A percentile compares a stretch with the other conserved stretches of the same genome.
phyloP scores from a whole-genome alignment of 208 protist species.

The Acanthamoeba rhysodes region DNA sequence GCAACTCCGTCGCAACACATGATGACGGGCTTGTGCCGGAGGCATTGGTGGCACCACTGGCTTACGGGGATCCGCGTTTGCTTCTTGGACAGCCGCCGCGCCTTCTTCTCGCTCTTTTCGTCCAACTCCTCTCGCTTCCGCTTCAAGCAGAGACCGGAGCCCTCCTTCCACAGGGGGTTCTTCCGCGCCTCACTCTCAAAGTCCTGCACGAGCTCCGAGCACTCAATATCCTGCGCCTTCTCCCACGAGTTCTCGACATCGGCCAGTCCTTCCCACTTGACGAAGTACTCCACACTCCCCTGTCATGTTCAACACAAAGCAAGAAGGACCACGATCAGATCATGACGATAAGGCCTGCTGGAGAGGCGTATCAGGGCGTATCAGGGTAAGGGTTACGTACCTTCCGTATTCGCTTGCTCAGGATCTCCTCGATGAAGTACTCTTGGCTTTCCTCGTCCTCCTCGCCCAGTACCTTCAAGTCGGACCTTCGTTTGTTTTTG shows the following conservation, averaged over 20 bases:
- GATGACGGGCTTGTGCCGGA: slow-evolving; percentile 58
- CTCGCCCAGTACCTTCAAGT: slow-evolving; percentile 24
- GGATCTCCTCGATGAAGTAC: slow-evolving; percentile 68
- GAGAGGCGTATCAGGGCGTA: not conserved
- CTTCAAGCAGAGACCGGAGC: slow-evolving; percentile 14
- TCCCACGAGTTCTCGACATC: slow-evolving; percentile 72
- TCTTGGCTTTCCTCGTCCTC: slow-evolving; percentile 49
- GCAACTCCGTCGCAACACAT: slow-evolving; percentile 56
- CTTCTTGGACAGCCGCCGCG: slow-evolving; percentile 39
- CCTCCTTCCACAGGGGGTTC: slow-evolving; percentile 67
- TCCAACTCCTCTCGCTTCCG: slow-evolving; percentile 28
- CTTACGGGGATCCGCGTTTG: slow-evolving; percentile 33
- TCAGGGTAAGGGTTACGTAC: not conserved
- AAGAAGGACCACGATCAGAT: not conserved
- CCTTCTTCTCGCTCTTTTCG: slow-evolving; percentile 68
- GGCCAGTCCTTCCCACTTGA: slow-evolving; percentile 58
- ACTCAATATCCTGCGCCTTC: slow-evolving; percentile 45
- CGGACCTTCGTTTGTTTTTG: slow-evolving; percentile 63
- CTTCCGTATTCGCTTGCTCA: slow-evolving; percentile 60
- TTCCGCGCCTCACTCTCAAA: slow-evolving; percentile 66
- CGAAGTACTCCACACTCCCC: slow-evolving; percentile 48
- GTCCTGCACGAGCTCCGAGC: slow-evolving; percentile 65
- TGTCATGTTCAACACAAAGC: not conserved
- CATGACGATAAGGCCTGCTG: not conserved
- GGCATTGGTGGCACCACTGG: slow-evolving; percentile 69